Conservation (phyloP, 108 stramenopile species). For the Epithemia pelagica region DNA sequence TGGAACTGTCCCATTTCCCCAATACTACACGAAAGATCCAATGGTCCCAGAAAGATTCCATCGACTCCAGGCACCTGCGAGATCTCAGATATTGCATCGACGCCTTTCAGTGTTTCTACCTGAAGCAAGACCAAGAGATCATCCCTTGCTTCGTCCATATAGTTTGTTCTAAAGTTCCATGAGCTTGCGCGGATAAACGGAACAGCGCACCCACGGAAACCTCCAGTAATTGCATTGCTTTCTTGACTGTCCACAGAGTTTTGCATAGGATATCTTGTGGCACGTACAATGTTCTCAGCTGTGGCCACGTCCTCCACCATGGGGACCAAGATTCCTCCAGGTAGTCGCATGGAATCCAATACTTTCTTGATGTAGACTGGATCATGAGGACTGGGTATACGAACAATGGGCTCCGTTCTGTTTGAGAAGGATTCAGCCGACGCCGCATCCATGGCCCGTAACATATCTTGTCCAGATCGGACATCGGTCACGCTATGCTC, state of each 20-base stretch:
- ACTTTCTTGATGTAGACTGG: constrained; percentile 21
- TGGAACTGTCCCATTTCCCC: constrained; percentile 27
- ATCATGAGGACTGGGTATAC: constrained; percentile 16
- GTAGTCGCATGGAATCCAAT: constrained; percentile 18
- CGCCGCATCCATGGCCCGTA: constrained; percentile 14
- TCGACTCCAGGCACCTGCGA: constrained; percentile 21
- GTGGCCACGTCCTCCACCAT: constrained; percentile 24
- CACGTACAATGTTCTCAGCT: constrained; percentile 13
- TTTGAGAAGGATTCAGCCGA: background rate
- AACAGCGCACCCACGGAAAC: constrained; percentile 23
- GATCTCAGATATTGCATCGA: constrained; percentile 18
- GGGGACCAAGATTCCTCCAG: constrained; percentile 31
- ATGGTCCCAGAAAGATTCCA: constrained; percentile 26
- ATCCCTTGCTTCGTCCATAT: constrained; percentile 10
- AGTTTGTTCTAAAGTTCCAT: constrained; percentile 11
- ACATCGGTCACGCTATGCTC: constrained; percentile 20
- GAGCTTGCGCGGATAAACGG: constrained; percentile 26
- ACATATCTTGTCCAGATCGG: constrained; percentile 12
- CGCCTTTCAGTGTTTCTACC: constrained; percentile 17
- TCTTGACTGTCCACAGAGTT: background rate
- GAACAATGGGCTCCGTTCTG: constrained; percentile 7
- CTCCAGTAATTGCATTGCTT: background rate
- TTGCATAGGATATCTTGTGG: constrained; percentile 23
- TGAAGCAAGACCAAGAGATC: constrained; percentile 26
- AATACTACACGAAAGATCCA: constrained; percentile 26